Conservation (phyloP, 352 stramenopile species). For the Pythium aristosporum region DNA sequence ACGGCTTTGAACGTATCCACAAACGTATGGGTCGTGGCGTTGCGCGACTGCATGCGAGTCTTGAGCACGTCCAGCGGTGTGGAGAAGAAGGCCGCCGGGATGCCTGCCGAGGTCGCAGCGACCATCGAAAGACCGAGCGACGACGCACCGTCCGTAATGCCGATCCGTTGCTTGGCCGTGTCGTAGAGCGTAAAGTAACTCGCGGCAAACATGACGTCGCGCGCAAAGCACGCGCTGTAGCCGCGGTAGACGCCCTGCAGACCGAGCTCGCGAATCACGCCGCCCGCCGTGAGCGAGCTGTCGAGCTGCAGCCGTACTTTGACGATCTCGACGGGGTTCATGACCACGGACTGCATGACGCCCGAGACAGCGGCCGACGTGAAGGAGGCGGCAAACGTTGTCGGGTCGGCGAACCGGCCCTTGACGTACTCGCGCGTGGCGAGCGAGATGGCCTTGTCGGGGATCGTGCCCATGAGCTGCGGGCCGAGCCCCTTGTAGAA, state of each 20-base stretch:
- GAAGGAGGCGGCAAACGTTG: slow-evolving; percentile 70
- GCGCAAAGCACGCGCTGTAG: slow-evolving; percentile 67
- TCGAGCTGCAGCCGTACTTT: slow-evolving; percentile 86
- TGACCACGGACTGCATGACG: slow-evolving; percentile 73
- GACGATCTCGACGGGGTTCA: slow-evolving; percentile 84
- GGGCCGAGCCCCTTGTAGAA: slow-evolving; percentile 82
- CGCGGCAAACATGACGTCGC: slow-evolving; percentile 75
- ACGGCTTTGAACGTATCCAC: slow-evolving; percentile 55
- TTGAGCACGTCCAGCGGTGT: slow-evolving; percentile 78
- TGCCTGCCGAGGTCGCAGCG: slow-evolving; percentile 62
- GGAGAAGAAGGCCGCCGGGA: slow-evolving; percentile 73
- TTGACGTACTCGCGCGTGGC: slow-evolving; percentile 80
- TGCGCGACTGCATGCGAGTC: slow-evolving; percentile 77
- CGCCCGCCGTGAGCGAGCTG: slow-evolving; percentile 51
- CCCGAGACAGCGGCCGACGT: slow-evolving; percentile 66
- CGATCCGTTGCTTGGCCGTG: slow-evolving; percentile 57
- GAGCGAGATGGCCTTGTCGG: slow-evolving; percentile 80
- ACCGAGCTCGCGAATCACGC: slow-evolving; percentile 63
- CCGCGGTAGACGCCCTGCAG: slow-evolving; percentile 67
- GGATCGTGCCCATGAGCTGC: slow-evolving; percentile 71
- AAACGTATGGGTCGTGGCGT: slow-evolving; percentile 43
- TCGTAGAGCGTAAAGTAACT: slow-evolving; percentile 85
- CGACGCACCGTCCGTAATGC: slow-evolving; percentile 57
- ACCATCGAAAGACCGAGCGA: slow-evolving; percentile 75
- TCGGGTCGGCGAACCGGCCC: slow-evolving; percentile 67